Evolutionary conservation across 1,139 yeast species (phyloP), one percentile per base, ranked within the genome.

Genomic region (Suhomyces ambrosiae): DNA sequence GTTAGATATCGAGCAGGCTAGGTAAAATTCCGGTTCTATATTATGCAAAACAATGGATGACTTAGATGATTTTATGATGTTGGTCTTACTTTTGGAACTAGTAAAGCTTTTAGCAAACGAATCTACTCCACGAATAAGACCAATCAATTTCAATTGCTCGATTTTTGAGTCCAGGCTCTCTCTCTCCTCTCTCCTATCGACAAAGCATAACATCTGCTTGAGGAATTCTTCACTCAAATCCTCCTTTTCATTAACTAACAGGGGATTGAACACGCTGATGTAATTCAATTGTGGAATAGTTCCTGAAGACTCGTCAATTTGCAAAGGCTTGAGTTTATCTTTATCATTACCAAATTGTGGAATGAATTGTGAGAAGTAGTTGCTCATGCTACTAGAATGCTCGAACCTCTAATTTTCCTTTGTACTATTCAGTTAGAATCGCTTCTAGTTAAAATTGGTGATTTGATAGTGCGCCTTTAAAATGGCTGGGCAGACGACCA

Each of bases 121-220:
- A 30, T 54, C 59, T 3, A 69, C 56, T 1, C 76, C 76, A 39
- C 70, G 60, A 7, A 70, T 52, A 14, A 70, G 48, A 0, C 76
- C 76, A 11, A 70, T 47, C 4, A 63, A 45, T 32, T 62, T 54
- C 27, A 68, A 40, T 38, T 65, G 65, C 30, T 63, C 64, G 10
- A 50, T 47, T 32, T 44, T 41, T 6, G 30, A 12, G 18, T 23
- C 34, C n/a, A 17, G 23, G 5, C 9, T 7, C 11, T 30, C 38
- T 1, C 7, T 40, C n/a, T 43, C 44, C 3, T 30, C 46, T n/a
- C 41, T 27, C 29, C 46, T 27, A 2, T 58, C 44, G n/a, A 57
- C 45, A 40, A 63, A 65, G 32, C 64, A 57, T 7, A 65, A 33
- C 11, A 66, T 54, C 40, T 67, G 73, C 30, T 56, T 52, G 29